Conservation (phyloP, 2,329 filamentous ascomycete genomes). For the Dactylellina haptotyla region DNA sequence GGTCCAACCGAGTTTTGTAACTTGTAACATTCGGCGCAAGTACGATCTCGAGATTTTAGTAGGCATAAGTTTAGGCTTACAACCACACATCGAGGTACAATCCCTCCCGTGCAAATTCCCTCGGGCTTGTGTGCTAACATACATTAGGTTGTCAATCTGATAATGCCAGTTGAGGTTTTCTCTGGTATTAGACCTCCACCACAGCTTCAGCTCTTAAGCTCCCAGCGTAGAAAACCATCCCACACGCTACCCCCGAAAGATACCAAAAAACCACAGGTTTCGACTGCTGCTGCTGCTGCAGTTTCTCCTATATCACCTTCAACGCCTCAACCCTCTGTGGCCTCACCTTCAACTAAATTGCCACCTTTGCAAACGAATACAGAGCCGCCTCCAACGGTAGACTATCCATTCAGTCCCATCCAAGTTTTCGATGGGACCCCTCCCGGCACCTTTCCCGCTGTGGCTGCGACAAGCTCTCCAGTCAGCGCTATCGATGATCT, state of each 20-base stretch:
- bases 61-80: constrained; percentile 77
- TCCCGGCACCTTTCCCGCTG: constrained; percentile 25
- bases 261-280: constrained; percentile 10
- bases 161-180: constrained; percentile 81
- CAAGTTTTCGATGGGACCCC: constrained; percentile 30
- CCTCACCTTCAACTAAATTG: constrained; percentile 18
- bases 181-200: constrained; percentile 86
- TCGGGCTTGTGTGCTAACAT: background rate
- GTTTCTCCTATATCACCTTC: constrained; percentile 23
- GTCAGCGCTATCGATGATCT: constrained; percentile 38
- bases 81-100: constrained; percentile 65
- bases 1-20: constrained; percentile 84
- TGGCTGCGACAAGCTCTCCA: constrained; percentile 25
- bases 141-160: constrained; percentile 77
- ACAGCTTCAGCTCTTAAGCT: constrained; percentile 65
- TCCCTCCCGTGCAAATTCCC: background rate
- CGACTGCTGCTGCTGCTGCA: constrained; percentile 12
- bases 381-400: constrained; percentile 14
- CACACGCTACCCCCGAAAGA: constrained; percentile 21
- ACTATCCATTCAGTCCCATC: constrained; percentile 50
- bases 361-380: constrained; percentile 46
- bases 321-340: background rate
- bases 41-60: constrained; percentile 87
- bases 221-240: constrained; percentile 22
- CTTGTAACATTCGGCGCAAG: constrained; percentile 83